These are phyloP conservation scores for Pestalotiopsis sp. DNA, from an alignment of 2,329 filamentous ascomycete species.

Conservation along the genomic window DNA sequence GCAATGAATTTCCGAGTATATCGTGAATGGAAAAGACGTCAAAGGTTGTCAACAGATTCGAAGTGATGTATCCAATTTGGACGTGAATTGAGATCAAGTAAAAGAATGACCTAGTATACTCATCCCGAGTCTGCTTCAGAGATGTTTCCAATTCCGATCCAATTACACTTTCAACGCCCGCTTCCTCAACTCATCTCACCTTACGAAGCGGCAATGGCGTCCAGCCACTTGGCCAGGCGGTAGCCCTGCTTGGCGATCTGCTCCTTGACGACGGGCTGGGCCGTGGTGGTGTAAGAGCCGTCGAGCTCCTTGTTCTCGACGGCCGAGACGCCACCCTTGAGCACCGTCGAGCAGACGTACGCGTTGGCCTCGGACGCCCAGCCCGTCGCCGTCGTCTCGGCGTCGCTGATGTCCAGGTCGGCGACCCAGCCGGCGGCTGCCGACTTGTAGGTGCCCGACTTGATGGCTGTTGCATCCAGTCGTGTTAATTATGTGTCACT, in stretches of 20 bases:
- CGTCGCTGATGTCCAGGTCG: conserved; percentile 34
- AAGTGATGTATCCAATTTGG: no score
- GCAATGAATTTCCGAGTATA: background rate
- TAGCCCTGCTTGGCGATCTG: conserved; percentile 50
- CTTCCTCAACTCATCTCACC: background rate
- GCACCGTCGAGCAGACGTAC: conserved; percentile 45
- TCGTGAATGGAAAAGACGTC: background rate
- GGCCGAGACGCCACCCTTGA: conserved; percentile 37
- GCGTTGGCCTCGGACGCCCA: conserved; percentile 47
- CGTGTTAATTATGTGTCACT: background rate
- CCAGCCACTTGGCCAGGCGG: conserved; percentile 36
- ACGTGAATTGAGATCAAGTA: no score
- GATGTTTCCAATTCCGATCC: no score
- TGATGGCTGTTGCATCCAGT: conserved; percentile 30
- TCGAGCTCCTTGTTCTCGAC: conserved; percentile 43
- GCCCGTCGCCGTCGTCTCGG: conserved; percentile 33
- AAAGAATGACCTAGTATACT: no score
- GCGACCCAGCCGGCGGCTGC: conserved; percentile 37
- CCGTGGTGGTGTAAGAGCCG: conserved; percentile 41
- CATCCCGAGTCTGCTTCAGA: no score
- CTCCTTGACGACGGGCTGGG: conserved; percentile 40
- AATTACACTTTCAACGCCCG: no score
- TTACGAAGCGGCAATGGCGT: conserved; percentile 33
- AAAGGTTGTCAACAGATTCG: no score
- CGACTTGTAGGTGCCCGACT: conserved; percentile 38